Evolutionary conservation across 2,329 filamentous ascomycete species (phyloP).

Genomic region (Paramyrothecium sp.): DNA sequence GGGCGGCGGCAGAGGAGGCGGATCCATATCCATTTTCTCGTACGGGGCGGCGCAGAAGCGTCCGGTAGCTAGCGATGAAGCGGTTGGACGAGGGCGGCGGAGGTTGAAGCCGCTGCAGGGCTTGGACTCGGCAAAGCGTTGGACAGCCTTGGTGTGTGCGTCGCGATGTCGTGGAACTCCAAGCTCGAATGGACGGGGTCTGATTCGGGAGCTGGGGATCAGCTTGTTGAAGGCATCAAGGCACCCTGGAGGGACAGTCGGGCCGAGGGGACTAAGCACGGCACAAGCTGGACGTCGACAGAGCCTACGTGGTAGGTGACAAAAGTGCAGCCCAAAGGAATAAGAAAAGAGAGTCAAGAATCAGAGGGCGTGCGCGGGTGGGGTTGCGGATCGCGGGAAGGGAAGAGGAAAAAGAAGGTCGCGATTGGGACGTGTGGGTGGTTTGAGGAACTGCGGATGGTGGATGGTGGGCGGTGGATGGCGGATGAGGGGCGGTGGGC

Average conservation of each 20-base stretch:
- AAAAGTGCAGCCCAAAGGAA: not conserved
- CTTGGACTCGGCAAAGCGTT: too few species aligned
- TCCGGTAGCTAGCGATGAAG: conserved; percentile 9
- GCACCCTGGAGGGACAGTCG: conserved; percentile 11
- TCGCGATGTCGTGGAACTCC: not conserved
- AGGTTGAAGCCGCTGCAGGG: not conserved
- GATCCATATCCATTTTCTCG: conserved; percentile 47
- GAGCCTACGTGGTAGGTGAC: not conserved
- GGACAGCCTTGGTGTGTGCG: not conserved
- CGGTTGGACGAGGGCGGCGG: conserved; percentile 14
- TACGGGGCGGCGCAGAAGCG: conserved; percentile 31
- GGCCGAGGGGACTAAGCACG: not conserved
- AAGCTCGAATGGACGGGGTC: conserved; percentile 3
- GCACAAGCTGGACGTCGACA: not conserved
- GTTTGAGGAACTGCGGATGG: not conserved
- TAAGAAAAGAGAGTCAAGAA: not conserved
- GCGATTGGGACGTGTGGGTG: not conserved
- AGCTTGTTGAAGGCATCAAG: conserved; percentile 21
- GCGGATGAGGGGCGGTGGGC: not conserved
- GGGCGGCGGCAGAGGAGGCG: conserved; percentile 13
- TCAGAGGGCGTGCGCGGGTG: not conserved
- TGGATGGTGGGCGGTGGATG: not conserved
- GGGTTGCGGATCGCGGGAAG: not conserved
- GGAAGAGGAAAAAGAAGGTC: not conserved
- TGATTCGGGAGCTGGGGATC: conserved; percentile 13